phyloP scores from a whole-genome alignment of 169 alveolate species.

The Plasmodium blacklocki region DNA sequence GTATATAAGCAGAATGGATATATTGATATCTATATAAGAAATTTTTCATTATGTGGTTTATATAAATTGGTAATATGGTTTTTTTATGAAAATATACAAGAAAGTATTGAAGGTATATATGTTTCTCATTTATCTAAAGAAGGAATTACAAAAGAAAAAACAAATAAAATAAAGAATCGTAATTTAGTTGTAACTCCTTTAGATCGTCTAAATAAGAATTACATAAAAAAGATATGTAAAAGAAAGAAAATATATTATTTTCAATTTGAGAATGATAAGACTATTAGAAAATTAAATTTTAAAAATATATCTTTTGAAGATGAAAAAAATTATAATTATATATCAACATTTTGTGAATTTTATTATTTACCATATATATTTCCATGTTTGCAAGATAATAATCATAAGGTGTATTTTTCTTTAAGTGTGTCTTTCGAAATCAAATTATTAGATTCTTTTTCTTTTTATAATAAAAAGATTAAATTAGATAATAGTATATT shows the following conservation, averaged over 20 bases:
- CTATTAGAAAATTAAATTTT: slow-evolving; percentile 15
- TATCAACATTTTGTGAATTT: slow-evolving; percentile 61
- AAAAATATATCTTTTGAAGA: slow-evolving; percentile 27
- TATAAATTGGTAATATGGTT: slow-evolving; percentile 28
- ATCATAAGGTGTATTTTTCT: slow-evolving; percentile 22
- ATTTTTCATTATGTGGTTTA: slow-evolving; percentile 1
- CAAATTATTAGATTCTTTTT: not conserved
- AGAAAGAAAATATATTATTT: not conserved
- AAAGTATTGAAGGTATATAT: slow-evolving; percentile 64
- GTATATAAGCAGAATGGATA: slow-evolving; percentile 2
- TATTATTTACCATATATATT: slow-evolving; percentile 41
- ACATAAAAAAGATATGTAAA: not conserved
- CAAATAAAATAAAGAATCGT: too few species aligned
- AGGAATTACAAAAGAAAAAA: too few species aligned
- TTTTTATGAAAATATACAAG: slow-evolving; percentile 22
- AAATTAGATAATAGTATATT: too few species aligned
- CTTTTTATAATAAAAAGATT: not conserved
- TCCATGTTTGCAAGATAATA: slow-evolving; percentile 50
- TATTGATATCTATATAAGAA: slow-evolving; percentile 17
- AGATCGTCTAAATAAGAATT: not conserved
- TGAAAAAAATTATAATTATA: slow-evolving; percentile 34
- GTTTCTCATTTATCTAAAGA: not conserved
- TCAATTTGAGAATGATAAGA: slow-evolving; percentile 33
- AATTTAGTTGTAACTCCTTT: not conserved
- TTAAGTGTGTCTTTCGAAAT: slow-evolving; percentile 38